phyloP scores from a whole-genome alignment of 2,329 filamentous ascomycete species.

The Dactylonectria macrodidyma region DNA sequence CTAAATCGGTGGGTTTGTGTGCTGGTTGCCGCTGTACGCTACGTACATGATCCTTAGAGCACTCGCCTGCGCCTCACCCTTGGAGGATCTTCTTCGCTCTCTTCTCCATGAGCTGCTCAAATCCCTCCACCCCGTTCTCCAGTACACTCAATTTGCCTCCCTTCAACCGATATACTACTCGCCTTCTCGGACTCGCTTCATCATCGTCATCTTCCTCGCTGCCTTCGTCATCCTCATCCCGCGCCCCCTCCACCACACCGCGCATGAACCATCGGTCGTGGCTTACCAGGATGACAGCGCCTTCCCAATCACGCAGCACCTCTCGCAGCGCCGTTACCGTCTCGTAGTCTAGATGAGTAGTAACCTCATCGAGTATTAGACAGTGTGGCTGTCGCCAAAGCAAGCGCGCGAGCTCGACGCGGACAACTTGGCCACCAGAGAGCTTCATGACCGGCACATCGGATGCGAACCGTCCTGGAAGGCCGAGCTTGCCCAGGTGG shows the following conservation, averaged over 20 bases:
- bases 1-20: neutral
- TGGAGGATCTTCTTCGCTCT: constrained; percentile 63
- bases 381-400: constrained; percentile 79
- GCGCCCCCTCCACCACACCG: constrained; percentile 69
- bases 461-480: constrained; percentile 79
- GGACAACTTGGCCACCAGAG: constrained; percentile 84
- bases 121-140: constrained; percentile 74
- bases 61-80: constrained; percentile 19
- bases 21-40: too few relatives aligned
- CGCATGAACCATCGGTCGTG: constrained; percentile 89
- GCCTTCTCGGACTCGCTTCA: constrained; percentile 61
- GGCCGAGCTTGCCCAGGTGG: constrained; percentile 77
- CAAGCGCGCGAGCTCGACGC: constrained; percentile 76
- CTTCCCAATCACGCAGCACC: constrained; percentile 77
- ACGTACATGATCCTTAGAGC: too few relatives aligned
- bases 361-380: constrained; percentile 84
- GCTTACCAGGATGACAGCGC: constrained; percentile 82
- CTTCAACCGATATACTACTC: constrained; percentile 73
- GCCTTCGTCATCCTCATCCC: constrained; percentile 58
- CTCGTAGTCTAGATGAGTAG: constrained; percentile 88
- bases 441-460: constrained; percentile 81
- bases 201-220: constrained; percentile 56
- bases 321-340: constrained; percentile 80
- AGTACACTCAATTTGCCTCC: constrained; percentile 69
- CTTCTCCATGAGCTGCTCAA: constrained; percentile 75